A percentile compares a stretch with the other conserved stretches of the same genome.
Conservation (phyloP, 768 basidiomycete species). For the Collybiopsis luxurians region DNA sequence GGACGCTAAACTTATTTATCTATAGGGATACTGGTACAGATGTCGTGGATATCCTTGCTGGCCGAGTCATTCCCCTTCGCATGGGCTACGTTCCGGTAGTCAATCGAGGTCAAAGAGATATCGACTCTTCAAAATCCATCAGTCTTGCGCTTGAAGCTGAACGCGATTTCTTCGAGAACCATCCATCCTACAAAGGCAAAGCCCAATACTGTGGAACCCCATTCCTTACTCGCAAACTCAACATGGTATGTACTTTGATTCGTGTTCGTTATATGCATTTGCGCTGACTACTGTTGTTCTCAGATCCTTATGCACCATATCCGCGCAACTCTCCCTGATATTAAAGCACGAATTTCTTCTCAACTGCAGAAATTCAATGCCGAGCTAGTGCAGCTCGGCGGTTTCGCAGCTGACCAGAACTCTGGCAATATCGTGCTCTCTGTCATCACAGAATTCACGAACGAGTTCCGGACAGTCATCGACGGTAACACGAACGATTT, state of each 20-base stretch:
- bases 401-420: conserved; percentile 79
- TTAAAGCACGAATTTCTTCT: conserved; percentile 91
- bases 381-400: conserved; percentile 84
- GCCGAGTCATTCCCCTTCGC: conserved; percentile 92
- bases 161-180: conserved; percentile 91
- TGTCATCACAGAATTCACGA: conserved; percentile 98
- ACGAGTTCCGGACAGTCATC: conserved; percentile 94
- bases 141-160: conserved; percentile 83
- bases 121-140: conserved; percentile 87
- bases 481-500: conserved; percentile 98
- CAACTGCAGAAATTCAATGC: conserved; percentile 86
- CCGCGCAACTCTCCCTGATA: conserved; percentile 95
- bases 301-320: conserved; percentile 99
- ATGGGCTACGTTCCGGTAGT: conserved; percentile 98
- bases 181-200: conserved; percentile 90
- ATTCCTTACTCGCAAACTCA: conserved; percentile 91
- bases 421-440: conserved; percentile 90
- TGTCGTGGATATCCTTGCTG: conserved; percentile 97
- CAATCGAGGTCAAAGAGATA: conserved; percentile 97
- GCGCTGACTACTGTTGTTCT: not conserved
- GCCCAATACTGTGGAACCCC: conserved; percentile 97
- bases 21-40: conserved; percentile 96
- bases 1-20: conserved; percentile 6
- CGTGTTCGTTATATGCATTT: not conserved
- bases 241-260: conserved; percentile 59